Percentiles rank a stretch among this genome's conserved stretches.
phyloP scores from a whole-genome alignment of 2,329 filamentous ascomycete species.

The Fusarium sarcochroum region DNA sequence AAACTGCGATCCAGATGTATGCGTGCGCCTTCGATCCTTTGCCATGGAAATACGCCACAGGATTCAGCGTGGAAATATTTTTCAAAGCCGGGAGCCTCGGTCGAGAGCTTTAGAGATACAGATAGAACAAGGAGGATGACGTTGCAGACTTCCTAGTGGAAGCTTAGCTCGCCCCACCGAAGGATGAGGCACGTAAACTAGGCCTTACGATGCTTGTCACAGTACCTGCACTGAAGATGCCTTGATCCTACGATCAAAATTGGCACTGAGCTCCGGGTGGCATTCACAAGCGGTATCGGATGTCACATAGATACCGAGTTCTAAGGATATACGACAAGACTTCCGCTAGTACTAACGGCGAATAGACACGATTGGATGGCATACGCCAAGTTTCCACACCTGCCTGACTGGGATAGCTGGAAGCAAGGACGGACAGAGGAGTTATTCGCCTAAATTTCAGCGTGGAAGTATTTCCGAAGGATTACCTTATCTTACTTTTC shows the following conservation, averaged over 20 bases:
- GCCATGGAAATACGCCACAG: no score
- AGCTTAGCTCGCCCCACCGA: neutral
- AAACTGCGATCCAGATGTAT: no score
- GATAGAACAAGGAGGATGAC: neutral
- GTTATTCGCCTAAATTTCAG: neutral
- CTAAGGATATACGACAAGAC: neutral
- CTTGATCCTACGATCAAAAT: neutral
- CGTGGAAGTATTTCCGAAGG: no score
- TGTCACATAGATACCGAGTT: neutral
- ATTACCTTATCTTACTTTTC: no score
- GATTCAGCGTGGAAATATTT: no score
- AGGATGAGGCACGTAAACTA: neutral
- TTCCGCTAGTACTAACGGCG: neutral
- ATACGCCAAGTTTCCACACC: neutral
- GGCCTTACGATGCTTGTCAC: no score
- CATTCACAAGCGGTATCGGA: neutral
- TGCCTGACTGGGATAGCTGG: neutral
- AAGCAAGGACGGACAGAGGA: neutral
- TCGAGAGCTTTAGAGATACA: no score
- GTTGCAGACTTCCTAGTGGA: neutral
- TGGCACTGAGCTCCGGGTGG: neutral
- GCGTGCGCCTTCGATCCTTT: no score
- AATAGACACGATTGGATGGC: neutral
- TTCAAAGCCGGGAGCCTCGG: no score
- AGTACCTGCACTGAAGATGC: neutral